phyloP scores from a whole-genome alignment of 1,284 basidiomycete genomes.

The Melampsora larici-populina region DNA sequence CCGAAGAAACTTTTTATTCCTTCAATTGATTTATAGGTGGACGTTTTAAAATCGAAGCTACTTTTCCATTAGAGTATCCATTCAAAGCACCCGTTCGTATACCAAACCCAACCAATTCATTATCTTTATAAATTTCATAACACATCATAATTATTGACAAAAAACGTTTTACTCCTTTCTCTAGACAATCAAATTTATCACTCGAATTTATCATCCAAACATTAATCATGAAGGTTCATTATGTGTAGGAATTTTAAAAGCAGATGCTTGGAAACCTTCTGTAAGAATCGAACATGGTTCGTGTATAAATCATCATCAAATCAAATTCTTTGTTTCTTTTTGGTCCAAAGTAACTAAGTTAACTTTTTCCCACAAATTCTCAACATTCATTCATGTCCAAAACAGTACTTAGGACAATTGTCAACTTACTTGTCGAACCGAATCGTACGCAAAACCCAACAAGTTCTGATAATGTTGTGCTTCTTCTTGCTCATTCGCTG shows the following conservation, averaged over 20 bases:
- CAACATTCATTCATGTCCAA: background rate
- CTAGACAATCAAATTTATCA: slow-evolving; percentile 39
- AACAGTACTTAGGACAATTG: slow-evolving; percentile 28
- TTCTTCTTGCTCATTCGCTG: slow-evolving; percentile 9
- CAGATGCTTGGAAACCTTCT: slow-evolving; percentile 53
- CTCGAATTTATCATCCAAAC: slow-evolving; percentile 53
- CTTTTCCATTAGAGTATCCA: slow-evolving; percentile 54
- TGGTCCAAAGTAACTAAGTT: too few species aligned
- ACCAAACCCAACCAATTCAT: too few species aligned
- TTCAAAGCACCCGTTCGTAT: slow-evolving; percentile 53
- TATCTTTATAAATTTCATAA: too few species aligned
- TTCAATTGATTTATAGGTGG: too few species aligned
- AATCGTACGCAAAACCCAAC: slow-evolving; percentile 14
- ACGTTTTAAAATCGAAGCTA: slow-evolving; percentile 48
- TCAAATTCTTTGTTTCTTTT: too few species aligned
- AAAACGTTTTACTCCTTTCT: too few species aligned
- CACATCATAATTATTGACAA: too few species aligned
- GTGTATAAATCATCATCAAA: too few species aligned
- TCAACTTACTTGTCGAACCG: slow-evolving; percentile 34
- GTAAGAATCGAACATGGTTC: slow-evolving; percentile 52
- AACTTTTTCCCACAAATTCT: too few species aligned
- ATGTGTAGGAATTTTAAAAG: slow-evolving; percentile 53
- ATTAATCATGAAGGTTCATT: slow-evolving; percentile 52
- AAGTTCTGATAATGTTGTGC: background rate
- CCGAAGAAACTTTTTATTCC: too few species aligned